Evolutionary conservation across 176 grass and related monocot species (phyloP), one percentile per base, ranked within the genome.

Genomic region (Stipa capillata): DNA sequence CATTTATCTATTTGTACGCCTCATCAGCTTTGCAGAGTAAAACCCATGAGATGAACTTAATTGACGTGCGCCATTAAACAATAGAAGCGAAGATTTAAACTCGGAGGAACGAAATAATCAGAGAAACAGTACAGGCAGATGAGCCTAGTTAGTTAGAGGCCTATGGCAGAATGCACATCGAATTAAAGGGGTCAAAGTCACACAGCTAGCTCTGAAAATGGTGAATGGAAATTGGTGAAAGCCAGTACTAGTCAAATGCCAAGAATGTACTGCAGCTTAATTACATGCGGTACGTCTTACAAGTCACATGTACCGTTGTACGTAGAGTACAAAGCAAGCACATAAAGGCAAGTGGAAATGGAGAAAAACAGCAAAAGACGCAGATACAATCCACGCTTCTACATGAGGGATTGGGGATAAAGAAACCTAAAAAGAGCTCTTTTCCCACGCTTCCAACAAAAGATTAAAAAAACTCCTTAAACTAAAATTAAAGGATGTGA

Each of bases 361-460:
- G 58, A 61, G 29, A 50, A 37, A 21, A 34, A 80, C 8, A 18
- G 50, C 49, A 31, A 65, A 80, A 39, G 71, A 76, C 65, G 57
- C 35, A 41, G 60, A 69, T 40, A 58, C 77, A 65, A 71, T 72
- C 79, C 80, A 83, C 65, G 74, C 80, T 66, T 66, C 15, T 21
- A 24, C 51, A 10, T 42, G 64, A 29, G 37, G 66, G 80, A 17
- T 33, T 33, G 58, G 57, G 57, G 57, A 15, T 79, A 88, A 88
- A 83, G 74, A 66, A 41, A 80, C 65, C 80, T 88, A 83, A 83
- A 87, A 88, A 58, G 66, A 79, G 74, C 74, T 64, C 56, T 73
- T 79, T 87, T 83, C 65, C 85, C 85, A 80, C 41, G 16, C 52
- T 80, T 60, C 73, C 18, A 64, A 77, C 55, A 40, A 48, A 67